These are phyloP conservation scores for Cyberlindnera subsufficiens DNA, from an alignment of 805 yeast genomes.

Conservation along the genomic window DNA sequence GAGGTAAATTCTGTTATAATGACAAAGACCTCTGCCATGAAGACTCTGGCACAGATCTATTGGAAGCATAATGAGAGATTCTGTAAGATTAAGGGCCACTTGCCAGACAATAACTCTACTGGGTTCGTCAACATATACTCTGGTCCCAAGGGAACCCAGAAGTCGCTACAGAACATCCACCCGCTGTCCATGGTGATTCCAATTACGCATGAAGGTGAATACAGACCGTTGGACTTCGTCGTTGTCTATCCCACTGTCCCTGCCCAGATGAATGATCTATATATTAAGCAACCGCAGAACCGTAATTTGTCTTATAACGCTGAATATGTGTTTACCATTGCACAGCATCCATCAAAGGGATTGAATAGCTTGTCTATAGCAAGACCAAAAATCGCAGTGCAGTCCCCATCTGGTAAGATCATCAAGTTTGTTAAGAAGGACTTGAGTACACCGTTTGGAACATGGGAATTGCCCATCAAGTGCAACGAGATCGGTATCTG, in stretches of 20 bases:
- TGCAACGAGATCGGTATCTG: conserved; percentile 74
- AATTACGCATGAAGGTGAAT: conserved; percentile 62
- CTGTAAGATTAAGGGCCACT: conserved; percentile 72
- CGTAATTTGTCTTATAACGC: conserved; percentile 49
- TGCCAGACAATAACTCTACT: conserved; percentile 62
- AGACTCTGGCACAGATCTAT: conserved; percentile 71
- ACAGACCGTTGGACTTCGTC: conserved; percentile 61
- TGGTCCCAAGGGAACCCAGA: conserved; percentile 56
- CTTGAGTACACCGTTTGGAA: conserved; percentile 40
- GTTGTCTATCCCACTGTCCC: conserved; percentile 67
- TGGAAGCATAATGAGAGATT: conserved; percentile 61
- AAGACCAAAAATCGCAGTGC: conserved; percentile 59
- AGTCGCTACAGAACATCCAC: conserved; percentile 50
- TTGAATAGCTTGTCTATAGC: conserved; percentile 7
- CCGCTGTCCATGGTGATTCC: conserved; percentile 73
- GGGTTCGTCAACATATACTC: conserved; percentile 77
- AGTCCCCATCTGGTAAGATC: conserved; percentile 81
- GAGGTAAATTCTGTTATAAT: conserved; percentile 62
- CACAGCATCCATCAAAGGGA: conserved; percentile 38
- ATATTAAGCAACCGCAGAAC: conserved; percentile 81
- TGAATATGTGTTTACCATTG: conserved; percentile 58
- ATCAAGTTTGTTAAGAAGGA: conserved; percentile 50
- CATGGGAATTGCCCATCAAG: conserved; percentile 55
- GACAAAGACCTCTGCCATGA: conserved; percentile 34
- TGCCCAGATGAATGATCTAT: conserved; percentile 66